phyloP scores from a whole-genome alignment of 1,284 basidiomycete genomes.

The Microbotryum lychnidis-dioicae region DNA sequence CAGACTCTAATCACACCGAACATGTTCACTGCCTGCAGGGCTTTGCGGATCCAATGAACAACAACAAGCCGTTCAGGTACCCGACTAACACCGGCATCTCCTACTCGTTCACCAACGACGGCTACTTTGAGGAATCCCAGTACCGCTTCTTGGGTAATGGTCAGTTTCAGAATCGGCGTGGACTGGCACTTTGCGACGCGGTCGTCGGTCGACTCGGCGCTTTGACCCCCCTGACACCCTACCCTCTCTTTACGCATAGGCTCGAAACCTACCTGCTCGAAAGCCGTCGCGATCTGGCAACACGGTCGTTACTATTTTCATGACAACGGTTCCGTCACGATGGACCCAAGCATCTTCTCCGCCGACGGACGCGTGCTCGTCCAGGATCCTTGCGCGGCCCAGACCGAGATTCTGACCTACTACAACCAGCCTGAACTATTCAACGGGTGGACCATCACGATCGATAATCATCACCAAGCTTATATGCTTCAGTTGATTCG shows the following conservation, averaged over 20 bases:
- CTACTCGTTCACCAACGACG: conserved; percentile 67
- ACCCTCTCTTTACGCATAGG: conserved; percentile 43
- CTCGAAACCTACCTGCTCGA: conserved; percentile 67
- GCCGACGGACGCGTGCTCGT: conserved; percentile 80
- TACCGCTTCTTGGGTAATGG: conserved; percentile 80
- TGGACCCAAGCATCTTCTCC: conserved; percentile 49
- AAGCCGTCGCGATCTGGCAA: conserved; percentile 72
- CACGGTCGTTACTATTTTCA: conserved; percentile 64
- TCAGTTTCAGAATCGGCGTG: conserved; percentile 35
- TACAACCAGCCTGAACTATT: conserved; percentile 54
- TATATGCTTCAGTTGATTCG: conserved; percentile 57
- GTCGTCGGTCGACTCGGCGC: too few species aligned
- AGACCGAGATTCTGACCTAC: conserved; percentile 70
- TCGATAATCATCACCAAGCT: conserved; percentile 49
- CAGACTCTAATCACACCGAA: background rate
- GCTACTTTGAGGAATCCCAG: conserved; percentile 75
- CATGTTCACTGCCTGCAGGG: conserved; percentile 45
- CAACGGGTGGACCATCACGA: conserved; percentile 53
- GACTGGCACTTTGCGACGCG: too few species aligned
- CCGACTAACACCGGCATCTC: conserved; percentile 73
- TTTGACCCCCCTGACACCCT: background rate
- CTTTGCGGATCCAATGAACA: conserved; percentile 72
- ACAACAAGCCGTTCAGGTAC: conserved; percentile 58
- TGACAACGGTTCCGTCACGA: conserved; percentile 50
- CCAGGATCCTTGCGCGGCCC: conserved; percentile 77